These are phyloP conservation scores for Takakia lepidozioides DNA, from an alignment of 225 moss, liverwort and hornwort genomes.

Conservation along the genomic window DNA sequence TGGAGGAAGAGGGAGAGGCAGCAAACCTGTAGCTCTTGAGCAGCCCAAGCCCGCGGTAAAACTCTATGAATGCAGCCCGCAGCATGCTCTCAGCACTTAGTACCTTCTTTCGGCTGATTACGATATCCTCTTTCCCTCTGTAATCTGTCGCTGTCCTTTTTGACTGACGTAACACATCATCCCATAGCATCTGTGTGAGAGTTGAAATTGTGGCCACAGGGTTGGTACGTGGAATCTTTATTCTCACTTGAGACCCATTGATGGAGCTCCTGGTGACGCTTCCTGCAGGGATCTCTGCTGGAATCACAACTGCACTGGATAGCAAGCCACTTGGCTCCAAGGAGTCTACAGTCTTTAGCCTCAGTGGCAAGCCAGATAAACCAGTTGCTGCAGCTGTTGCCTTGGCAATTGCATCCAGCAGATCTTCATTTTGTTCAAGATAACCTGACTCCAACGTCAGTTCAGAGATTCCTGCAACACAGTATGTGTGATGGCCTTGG, in stretches of 20 bases:
- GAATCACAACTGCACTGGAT: constrained; percentile 26
- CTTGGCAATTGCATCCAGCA: constrained; percentile 47
- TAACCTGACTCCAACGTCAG: constrained; percentile 39
- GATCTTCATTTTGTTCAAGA: constrained; percentile 37
- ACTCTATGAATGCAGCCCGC: constrained; percentile 56
- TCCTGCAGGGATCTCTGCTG: constrained; percentile 21
- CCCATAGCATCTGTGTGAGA: constrained; percentile 68
- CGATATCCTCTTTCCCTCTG: constrained; percentile 36
- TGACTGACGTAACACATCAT: constrained; percentile 53
- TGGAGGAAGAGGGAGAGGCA: constrained; percentile 6
- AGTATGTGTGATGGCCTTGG: too few species aligned
- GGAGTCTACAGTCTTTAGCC: constrained; percentile 28
- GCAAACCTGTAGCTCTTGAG: constrained; percentile 67
- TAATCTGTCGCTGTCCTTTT: constrained; percentile 26
- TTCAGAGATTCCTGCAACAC: too few species aligned
- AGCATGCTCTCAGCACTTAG: constrained; percentile 58
- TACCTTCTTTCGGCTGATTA: constrained; percentile 61
- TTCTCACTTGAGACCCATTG: constrained; percentile 30
- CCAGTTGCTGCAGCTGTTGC: constrained; percentile 28
- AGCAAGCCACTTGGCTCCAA: constrained; percentile 26
- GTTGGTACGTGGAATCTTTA: constrained; percentile 42
- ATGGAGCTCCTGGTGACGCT: constrained; percentile 15
- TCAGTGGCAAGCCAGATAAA: constrained; percentile 31
- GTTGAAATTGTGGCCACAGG: constrained; percentile 65
- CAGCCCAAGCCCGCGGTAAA: constrained; percentile 68